Evolutionary conservation across 2,329 filamentous ascomycete species (phyloP), one percentile per base, ranked within the genome.

Genomic region (Diplodia sapinea): DNA sequence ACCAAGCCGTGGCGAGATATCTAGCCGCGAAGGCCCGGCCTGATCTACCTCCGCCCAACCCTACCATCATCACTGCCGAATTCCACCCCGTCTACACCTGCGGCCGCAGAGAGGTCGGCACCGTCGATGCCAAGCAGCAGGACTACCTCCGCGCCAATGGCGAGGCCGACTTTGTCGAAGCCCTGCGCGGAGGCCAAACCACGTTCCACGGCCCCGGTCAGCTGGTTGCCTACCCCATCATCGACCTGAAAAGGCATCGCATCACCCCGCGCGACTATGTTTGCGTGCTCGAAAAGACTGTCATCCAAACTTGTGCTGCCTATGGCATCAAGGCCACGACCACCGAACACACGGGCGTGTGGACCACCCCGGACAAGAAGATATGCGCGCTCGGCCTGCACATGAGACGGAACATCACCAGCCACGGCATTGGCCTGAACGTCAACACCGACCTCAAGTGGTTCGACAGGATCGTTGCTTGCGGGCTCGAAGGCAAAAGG

Each of bases 181-280:
- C 92, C 15, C 86, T 88, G n/a, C 89, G 95, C 66, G 95, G 95
- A 69, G 95, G 95, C 0, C 88, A 96, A 71, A 94, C 92, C 0
- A 98, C 95, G 2, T 98, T 97, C 81, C 95, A 99, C 77, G 95
- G 94, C 0, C 95, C 94, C 0, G 94, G 94, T 0, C 95, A 99
- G 78, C 81, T 96, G 59, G 91, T 97, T 43, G 88, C 94, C n/a
- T 99, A 96, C 83, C 93, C 94, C 3, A 87, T 97, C 62, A 78
- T 96, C n/a, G 93, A 97, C 77, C 85, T 98, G 67, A 87, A 87
- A 66, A 84, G 86, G 12, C 86, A 93, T 71, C 80, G 81, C 0
- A 82, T 95, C 23, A 89, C 86, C 4, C 90, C 95, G 13, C 83
- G 92, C 20, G 87, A 86, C 69, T 97, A 96, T 79, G 90, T 96